phyloP scores from a whole-genome alignment of 805 yeast species.

The Grigorovia yakushimaensis region DNA sequence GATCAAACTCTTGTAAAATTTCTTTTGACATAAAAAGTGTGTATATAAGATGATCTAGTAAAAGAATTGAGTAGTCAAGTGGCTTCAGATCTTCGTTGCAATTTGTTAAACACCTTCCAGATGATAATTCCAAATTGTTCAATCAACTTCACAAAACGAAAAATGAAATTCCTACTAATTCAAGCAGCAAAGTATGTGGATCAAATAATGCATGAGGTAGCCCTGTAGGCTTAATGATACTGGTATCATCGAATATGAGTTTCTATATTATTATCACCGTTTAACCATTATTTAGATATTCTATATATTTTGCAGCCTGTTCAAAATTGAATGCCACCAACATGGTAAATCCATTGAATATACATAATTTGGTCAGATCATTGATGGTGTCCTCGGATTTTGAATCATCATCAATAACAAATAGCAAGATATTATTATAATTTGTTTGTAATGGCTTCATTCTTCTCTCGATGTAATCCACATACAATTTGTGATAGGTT shows the following conservation, averaged over 20 bases:
- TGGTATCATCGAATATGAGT: too few species aligned
- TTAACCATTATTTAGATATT: slow-evolving; percentile 19
- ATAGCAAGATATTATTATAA: slow-evolving; percentile 44
- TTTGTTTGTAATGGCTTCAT: slow-evolving; percentile 34
- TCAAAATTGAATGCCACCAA: slow-evolving; percentile 38
- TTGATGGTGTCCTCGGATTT: slow-evolving; percentile 38
- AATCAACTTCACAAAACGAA: too few species aligned
- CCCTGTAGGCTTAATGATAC: too few species aligned
- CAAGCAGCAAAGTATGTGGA: too few species aligned
- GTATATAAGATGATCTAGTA: too few species aligned
- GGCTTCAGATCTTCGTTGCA: neutral
- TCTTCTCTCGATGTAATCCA: slow-evolving; percentile 60
- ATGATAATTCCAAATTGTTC: too few species aligned
- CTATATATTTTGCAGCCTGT: slow-evolving; percentile 41
- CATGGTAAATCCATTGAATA: slow-evolving; percentile 34
- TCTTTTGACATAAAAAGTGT: slow-evolving; percentile 1
- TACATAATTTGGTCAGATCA: slow-evolving; percentile 33
- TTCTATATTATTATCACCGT: too few species aligned
- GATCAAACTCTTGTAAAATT: slow-evolving; percentile 9
- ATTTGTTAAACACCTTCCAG: too few species aligned
- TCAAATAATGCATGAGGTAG: too few species aligned
- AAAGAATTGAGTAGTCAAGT: too few species aligned
- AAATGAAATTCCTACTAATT: too few species aligned
- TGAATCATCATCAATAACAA: slow-evolving; percentile 38
- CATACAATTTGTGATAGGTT: slow-evolving; percentile 66